A percentile compares a stretch with the other conserved stretches of the same genome.
These are phyloP conservation scores for Penicillium vulpinum DNA, from an alignment of 2,329 filamentous ascomycete species.

Conservation along the genomic window DNA sequence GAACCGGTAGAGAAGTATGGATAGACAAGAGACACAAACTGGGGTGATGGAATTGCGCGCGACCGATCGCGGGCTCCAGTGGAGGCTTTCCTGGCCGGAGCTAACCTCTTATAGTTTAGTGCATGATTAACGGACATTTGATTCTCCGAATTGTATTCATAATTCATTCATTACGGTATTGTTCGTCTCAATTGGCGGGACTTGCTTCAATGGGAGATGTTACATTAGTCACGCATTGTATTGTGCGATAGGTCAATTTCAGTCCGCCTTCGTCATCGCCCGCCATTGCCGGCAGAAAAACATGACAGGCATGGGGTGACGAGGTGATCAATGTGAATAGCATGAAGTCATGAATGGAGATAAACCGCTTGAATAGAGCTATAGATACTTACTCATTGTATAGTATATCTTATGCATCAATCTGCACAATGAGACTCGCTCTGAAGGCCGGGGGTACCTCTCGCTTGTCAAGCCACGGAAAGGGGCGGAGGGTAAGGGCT, in stretches of 20 bases:
- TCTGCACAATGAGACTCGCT: not conserved
- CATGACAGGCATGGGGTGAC: conserved; percentile 4
- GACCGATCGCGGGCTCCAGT: conserved; percentile 41
- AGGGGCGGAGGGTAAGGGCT: conserved; percentile 11
- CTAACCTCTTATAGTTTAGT: conserved; percentile 29
- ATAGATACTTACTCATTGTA: not conserved
- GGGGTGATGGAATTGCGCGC: conserved; percentile 38
- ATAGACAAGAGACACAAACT: conserved; percentile 13
- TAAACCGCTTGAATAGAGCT: not conserved
- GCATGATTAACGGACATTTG: conserved; percentile 20
- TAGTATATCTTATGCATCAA: not conserved
- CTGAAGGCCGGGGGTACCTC: not conserved
- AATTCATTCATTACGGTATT: conserved; percentile 4
- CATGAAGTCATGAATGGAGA: not conserved
- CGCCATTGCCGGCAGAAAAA: conserved; percentile 24
- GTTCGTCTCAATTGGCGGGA: not conserved
- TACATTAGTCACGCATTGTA: conserved; percentile 7
- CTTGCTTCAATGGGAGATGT: not conserved
- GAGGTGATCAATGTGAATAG: not conserved
- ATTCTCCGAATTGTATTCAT: conserved; percentile 25
- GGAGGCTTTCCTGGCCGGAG: conserved; percentile 32
- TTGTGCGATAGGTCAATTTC: conserved; percentile 11
- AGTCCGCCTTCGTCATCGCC: conserved; percentile 37
- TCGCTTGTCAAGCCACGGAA: conserved; percentile 11
- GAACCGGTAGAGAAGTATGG: conserved; percentile 7